A percentile compares a stretch with the other conserved stretches of the same genome.
phyloP scores from a whole-genome alignment of 2,329 filamentous ascomycete genomes.

The Beauveria scarabaeidicola region DNA sequence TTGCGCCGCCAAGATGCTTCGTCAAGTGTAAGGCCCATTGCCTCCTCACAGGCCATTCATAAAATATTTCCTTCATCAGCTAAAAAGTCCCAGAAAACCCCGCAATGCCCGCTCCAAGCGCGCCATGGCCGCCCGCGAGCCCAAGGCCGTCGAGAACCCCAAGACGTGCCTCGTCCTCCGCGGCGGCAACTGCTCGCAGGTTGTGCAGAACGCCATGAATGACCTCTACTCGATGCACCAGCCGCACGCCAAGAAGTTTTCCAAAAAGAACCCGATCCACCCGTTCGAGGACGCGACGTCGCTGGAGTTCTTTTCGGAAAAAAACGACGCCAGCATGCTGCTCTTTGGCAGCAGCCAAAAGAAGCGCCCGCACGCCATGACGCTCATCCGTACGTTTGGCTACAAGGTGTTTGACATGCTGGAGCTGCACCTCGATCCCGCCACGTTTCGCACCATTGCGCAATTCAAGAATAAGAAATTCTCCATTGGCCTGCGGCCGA shows the following conservation, averaged over 20 bases:
- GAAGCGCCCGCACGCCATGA: constrained; percentile 90
- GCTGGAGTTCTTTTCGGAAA: constrained; percentile 90
- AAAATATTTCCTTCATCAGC: not conserved
- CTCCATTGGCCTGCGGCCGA: constrained; percentile 74
- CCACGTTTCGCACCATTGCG: constrained; percentile 58
- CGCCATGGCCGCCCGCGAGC: constrained; percentile 84
- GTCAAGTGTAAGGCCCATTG: constrained; percentile 34
- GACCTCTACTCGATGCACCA: constrained; percentile 81
- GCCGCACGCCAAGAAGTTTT: constrained; percentile 81
- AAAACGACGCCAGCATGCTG: constrained; percentile 85
- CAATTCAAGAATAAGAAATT: constrained; percentile 73
- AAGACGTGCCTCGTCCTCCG: constrained; percentile 86
- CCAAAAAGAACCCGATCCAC: constrained; percentile 93
- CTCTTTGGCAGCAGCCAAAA: constrained; percentile 81
- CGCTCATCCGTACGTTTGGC: constrained; percentile 72
- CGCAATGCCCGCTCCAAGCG: constrained; percentile 83
- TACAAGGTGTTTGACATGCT: constrained; percentile 91
- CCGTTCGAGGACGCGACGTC: constrained; percentile 86
- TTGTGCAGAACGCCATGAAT: constrained; percentile 73
- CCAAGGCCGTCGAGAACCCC: constrained; percentile 81
- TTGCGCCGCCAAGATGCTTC: constrained; percentile 32
- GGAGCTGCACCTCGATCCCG: constrained; percentile 74
- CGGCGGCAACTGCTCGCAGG: constrained; percentile 74
- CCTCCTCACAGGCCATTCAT: not conserved
- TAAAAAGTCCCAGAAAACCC: constrained; percentile 39